Conservation (phyloP, 1,139 yeast genomes). For the Meyerozyma smithsonii region DNA sequence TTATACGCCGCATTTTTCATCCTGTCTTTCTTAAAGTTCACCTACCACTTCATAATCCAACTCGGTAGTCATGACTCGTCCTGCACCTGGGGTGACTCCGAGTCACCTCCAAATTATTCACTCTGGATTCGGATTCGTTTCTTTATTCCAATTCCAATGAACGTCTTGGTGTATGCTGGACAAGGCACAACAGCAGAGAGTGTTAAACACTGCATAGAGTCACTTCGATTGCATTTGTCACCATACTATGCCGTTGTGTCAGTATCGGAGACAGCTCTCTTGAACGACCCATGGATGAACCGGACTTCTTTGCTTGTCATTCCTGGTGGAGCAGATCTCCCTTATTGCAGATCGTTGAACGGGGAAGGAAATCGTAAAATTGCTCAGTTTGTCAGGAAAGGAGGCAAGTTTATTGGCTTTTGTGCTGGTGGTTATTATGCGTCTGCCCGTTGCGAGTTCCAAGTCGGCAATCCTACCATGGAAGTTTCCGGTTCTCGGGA, state of each 20-base stretch:
- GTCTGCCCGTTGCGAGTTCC: conserved; percentile 75
- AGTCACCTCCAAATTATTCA: conserved; percentile 1
- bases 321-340: conserved; percentile 97
- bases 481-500: conserved; percentile 89
- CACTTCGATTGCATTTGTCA: conserved; percentile 69
- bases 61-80: background rate
- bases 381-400: conserved; percentile 60
- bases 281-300: conserved; percentile 82
- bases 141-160: conserved; percentile 39
- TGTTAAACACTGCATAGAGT: conserved; percentile 76
- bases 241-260: conserved; percentile 85
- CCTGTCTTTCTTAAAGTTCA: too few relatives aligned
- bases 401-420: conserved; percentile 81
- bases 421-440: conserved; percentile 98
- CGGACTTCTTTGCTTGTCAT: conserved; percentile 77
- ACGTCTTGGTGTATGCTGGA: conserved; percentile 77
- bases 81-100: conserved; percentile 1
- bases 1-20: too few relatives aligned
- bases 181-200: conserved; percentile 87
- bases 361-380: conserved; percentile 66
- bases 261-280: conserved; percentile 57
- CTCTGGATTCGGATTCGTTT: background rate
- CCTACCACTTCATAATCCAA: too few relatives aligned
- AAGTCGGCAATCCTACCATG: conserved; percentile 58
- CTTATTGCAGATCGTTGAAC: conserved; percentile 65